Evolutionary conservation across 2,329 filamentous ascomycete genomes (phyloP).

Genomic region (Pseudogymnoascus verrucosus): DNA sequence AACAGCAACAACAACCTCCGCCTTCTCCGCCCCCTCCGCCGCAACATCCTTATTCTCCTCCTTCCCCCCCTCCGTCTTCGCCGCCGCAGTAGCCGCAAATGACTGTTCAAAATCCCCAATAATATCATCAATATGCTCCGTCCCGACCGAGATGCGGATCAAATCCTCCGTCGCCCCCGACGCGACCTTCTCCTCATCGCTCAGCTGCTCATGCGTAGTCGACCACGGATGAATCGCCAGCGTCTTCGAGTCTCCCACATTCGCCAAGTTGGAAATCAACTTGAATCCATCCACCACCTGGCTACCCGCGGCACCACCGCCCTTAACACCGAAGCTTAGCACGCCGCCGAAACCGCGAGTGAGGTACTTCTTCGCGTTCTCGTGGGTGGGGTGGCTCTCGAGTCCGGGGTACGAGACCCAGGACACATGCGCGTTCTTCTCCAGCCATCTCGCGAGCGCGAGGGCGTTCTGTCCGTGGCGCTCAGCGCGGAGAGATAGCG

Average conservation of each 20-base stretch:
- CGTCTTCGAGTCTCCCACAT: slow-evolving; percentile 93
- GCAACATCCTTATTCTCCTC: slow-evolving; percentile 16
- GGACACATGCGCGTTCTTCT: slow-evolving; percentile 72
- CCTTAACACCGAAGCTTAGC: slow-evolving; percentile 87
- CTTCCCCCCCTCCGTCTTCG: slow-evolving; percentile 25
- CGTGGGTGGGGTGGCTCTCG: slow-evolving; percentile 71
- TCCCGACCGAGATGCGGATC: slow-evolving; percentile 91
- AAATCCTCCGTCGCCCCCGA: slow-evolving; percentile 85
- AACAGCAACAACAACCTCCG: not conserved
- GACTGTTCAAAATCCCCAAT: slow-evolving; percentile 92
- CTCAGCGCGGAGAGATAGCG: slow-evolving; percentile 77
- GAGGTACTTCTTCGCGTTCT: slow-evolving; percentile 78
- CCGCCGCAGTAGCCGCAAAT: slow-evolving; percentile 54
- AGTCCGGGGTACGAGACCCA: slow-evolving; percentile 96
- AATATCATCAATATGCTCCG: slow-evolving; percentile 95
- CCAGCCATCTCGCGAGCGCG: slow-evolving; percentile 71
- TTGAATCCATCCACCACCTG: slow-evolving; percentile 91
- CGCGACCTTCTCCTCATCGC: slow-evolving; percentile 67
- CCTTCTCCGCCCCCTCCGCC: not conserved
- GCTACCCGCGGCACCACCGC: slow-evolving; percentile 72
- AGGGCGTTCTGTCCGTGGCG: slow-evolving; percentile 79
- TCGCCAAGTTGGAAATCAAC: slow-evolving; percentile 90
- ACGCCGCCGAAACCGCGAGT: slow-evolving; percentile 81
- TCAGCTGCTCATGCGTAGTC: slow-evolving; percentile 89
- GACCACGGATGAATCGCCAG: slow-evolving; percentile 92